These are phyloP conservation scores for Rhizopogon rudus DNA, from an alignment of 768 basidiomycete genomes.

Conservation along the genomic window DNA sequence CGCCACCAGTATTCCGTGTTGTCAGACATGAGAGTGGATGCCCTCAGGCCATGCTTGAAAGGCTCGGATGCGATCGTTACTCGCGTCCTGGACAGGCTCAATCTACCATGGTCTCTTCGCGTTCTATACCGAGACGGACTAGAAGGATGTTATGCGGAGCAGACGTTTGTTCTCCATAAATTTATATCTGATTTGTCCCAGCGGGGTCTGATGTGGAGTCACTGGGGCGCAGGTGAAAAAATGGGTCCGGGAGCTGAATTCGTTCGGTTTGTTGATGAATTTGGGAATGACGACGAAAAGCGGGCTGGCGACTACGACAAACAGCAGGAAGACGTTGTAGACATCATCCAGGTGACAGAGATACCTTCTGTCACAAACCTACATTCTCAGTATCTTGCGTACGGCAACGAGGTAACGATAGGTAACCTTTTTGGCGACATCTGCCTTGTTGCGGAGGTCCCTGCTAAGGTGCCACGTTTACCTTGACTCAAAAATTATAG, in stretches of 20 bases:
- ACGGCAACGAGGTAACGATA: conserved; percentile 13
- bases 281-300: background rate
- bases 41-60: conserved; percentile 20
- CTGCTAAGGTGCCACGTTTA: background rate
- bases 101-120: conserved; percentile 13
- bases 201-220: background rate
- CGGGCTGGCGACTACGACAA: background rate
- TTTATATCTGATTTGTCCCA: background rate
- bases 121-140: conserved; percentile 12
- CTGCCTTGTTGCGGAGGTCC: conserved; percentile 7
- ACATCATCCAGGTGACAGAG: conserved; percentile 6
- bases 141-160: background rate
- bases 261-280: background rate
- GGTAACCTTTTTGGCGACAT: conserved; percentile 14
- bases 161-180: conserved; percentile 1
- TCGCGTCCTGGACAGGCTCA: conserved; percentile 13
- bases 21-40: conserved; percentile 7
- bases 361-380: conserved; percentile 4
- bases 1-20: conserved; percentile 28
- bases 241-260: background rate
- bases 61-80: conserved; percentile 24
- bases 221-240: background rate
- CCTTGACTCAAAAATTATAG: too few species aligned
- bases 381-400: conserved; percentile 7
- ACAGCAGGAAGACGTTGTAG: conserved; percentile 1